Base-by-base conservation (phyloP, 768 basidiomycete genomes). In the Russula griseocarnosa region DNA sequence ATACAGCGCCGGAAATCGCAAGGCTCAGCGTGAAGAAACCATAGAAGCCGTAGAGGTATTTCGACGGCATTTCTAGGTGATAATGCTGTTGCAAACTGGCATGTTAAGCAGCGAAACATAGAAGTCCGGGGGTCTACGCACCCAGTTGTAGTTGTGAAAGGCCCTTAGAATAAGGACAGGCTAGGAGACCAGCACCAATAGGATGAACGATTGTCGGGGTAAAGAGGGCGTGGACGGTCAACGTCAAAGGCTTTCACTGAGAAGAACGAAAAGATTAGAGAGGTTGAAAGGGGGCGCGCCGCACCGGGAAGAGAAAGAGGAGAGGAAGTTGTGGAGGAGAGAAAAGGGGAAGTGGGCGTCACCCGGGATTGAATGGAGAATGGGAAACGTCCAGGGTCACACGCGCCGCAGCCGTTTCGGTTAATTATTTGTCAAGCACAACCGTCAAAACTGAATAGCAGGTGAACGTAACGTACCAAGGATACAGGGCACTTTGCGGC, bases 21-120 rank as follows among this genome's bases (percentile, higher is more conserved):
- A 95, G 82, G 66, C 79, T 79, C 59, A 87, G 62, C 76, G 87
- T 88, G 66, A 94, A 78, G 73, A 85, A 81, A 28, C 79, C 82
- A 88, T 91, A 95, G 63, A 83, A 79, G 55, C 80, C 82, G 76
- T 88, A 82, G 65, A 94, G 77, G 69, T 75, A 81, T 70, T 79
- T 85, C 67, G 91, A 90, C 70, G 86, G 81, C 92, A 92, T 93
- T 68, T 65, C 73, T 0, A 40, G n/a, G 50, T 20, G 51, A 26
- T 20, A 44, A 26, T 11, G 47, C 47, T 30, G 60, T 47, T n/a
- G 22, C 20, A 9, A 22, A 5, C 4, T 11, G 22, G 36, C 7
- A 7, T 11, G 51, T 56, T 28, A 26, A 24, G 16, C 14, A 18
- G 54, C 6, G 30, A 20, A 3, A 22, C 30, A 46, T 8, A 58